Percentiles rank a stretch among this genome's conserved stretches.
These are phyloP conservation scores for Dryas integrifolia DNA, from an alignment of 331 rosid species.

Conservation along the genomic window DNA sequence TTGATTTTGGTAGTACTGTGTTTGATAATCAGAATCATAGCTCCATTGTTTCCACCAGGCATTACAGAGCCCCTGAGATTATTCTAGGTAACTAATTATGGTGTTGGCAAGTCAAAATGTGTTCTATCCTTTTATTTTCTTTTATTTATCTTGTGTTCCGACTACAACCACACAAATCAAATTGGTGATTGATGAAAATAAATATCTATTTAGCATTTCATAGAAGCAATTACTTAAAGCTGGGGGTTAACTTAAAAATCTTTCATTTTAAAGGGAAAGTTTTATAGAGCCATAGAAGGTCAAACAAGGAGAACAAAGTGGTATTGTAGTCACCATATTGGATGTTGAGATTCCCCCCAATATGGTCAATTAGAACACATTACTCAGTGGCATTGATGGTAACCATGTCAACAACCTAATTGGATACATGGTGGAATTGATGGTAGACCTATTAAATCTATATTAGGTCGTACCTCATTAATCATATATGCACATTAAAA, in stretches of 20 bases:
- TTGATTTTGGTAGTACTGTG: constrained; percentile 85
- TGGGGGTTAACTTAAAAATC: not conserved
- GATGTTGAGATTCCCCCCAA: not conserved
- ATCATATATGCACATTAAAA: not conserved
- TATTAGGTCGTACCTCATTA: not conserved
- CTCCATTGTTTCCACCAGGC: constrained; percentile 82
- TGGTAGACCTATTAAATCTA: not conserved
- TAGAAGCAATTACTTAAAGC: not conserved
- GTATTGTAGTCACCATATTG: not conserved
- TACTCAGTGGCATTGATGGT: not conserved
- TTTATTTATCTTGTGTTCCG: constrained; percentile 22
- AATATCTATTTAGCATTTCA: not conserved
- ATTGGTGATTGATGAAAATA: constrained; percentile 17
- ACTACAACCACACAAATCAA: constrained; percentile 12
- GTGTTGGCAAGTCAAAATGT: constrained; percentile 43
- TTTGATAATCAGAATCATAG: constrained; percentile 71
- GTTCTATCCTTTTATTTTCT: constrained; percentile 32
- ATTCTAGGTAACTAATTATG: constrained; percentile 59
- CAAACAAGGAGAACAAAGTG: not conserved
- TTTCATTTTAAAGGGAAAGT: not conserved
- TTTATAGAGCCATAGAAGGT: not conserved
- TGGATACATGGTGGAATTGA: not conserved
- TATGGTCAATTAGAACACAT: not conserved
- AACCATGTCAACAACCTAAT: not conserved
- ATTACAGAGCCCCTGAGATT: constrained; percentile 82